Evolutionary conservation across 352 stramenopile species (phyloP), one percentile per base, ranked within the genome.

Genomic region (Globisporangium acanthophoron): DNA sequence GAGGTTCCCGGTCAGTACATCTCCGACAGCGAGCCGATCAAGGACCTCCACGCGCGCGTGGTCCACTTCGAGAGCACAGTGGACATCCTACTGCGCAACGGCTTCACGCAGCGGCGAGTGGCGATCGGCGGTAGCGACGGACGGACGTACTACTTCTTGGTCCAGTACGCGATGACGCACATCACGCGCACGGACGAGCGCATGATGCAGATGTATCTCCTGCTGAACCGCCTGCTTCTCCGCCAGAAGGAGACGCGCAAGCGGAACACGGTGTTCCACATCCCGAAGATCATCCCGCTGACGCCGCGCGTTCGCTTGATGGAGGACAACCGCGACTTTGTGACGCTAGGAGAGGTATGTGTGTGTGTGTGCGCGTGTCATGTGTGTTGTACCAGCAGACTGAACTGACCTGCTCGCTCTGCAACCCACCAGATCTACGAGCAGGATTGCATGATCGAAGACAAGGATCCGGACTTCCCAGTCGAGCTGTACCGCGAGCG

Each of bases 1-100:
- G 91, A 97, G 63, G 85, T 97, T 37, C 91, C 91, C 0, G 91
- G 91, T 2, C 90, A 97, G 73, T 97, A 97, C 61, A 84, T 94
- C 46, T 88, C 85, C 41, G 86, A 96, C 66, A 89, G 74, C 52
- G 90, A 97, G 61, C 91, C 90, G 11, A 94, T 94, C 60, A 95
- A 96, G 58, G 90, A 97, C 50, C 69, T 97, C 43, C 90, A 97
- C 62, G 87, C 90, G 47, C 92, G 90, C 51, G 90, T 97, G 21
- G 67, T 89, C 53, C 85, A 94, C 53, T 96, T 97, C 50, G 80
- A 97, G 61, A 92, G 78, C 50, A 85, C 85, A 4, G 84, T 93
- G 20, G 85, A 96, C 45, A 80, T 96, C 9, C 47, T 96, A 29
- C 44, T 94, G 50, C 81, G 87, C 46, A 91, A 96, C 39, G 89